Conservation (phyloP, 2,329 filamentous ascomycete species). For the Xylariaceae sp. region DNA sequence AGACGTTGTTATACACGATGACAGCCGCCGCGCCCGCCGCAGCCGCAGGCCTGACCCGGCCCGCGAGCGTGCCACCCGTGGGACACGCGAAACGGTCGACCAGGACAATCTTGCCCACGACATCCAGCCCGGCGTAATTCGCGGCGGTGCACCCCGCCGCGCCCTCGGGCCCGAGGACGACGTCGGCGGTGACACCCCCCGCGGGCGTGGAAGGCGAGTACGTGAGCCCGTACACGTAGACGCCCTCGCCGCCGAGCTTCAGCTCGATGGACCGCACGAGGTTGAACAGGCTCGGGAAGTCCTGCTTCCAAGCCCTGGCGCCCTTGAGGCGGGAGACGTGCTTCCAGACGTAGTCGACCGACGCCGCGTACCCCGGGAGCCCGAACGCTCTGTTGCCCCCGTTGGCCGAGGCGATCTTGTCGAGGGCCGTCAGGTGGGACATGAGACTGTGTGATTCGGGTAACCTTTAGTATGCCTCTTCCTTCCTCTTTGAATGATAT, state of each 20-base stretch:
- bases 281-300: slow-evolving; percentile 10
- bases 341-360: slow-evolving; percentile 9
- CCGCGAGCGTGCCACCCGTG: slow-evolving; percentile 8
- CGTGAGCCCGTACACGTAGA: slow-evolving; percentile 8
- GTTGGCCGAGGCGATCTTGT: slow-evolving; percentile 7
- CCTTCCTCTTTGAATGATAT: no score
- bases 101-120: slow-evolving; percentile 7
- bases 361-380: slow-evolving; percentile 9
- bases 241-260: slow-evolving; percentile 4
- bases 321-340: slow-evolving; percentile 7
- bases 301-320: slow-evolving; percentile 10
- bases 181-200: slow-evolving; percentile 5
- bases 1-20: slow-evolving; percentile 11
- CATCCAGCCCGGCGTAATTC: not conserved
- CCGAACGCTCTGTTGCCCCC: slow-evolving; percentile 12
- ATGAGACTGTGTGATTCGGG: no score
- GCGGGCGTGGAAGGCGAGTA: slow-evolving; percentile 10
- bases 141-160: slow-evolving; percentile 2
- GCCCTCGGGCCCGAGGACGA: slow-evolving; percentile 7
- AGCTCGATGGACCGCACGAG: slow-evolving; percentile 11
- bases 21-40: slow-evolving; percentile 8
- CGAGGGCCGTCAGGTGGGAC: slow-evolving; percentile 8
- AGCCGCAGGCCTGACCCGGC: slow-evolving; percentile 9
- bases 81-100: slow-evolving; percentile 9
- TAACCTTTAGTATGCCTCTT: no score